Evolutionary conservation across 2,329 filamentous ascomycete species (phyloP).

Genomic region (Fusarium nanum): DNA sequence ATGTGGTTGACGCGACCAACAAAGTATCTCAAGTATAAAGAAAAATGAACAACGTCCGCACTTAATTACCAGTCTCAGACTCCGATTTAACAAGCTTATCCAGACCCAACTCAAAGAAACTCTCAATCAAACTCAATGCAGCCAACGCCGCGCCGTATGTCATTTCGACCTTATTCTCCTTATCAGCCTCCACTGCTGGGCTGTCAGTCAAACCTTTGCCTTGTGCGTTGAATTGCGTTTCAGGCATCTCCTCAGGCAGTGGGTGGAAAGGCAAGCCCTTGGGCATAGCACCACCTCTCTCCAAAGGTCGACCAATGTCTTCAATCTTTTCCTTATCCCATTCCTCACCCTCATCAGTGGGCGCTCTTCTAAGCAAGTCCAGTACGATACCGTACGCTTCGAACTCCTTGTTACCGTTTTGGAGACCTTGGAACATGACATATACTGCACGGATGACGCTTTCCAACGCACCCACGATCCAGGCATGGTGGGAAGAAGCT

Average conservation of each 20-base stretch:
- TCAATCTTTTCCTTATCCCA: neutral
- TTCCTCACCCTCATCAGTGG: neutral
- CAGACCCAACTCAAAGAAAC: neutral
- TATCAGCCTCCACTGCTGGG: neutral
- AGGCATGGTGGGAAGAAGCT: constrained; percentile 36
- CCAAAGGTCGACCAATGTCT: neutral
- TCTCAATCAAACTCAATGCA: neutral
- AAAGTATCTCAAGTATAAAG: no score
- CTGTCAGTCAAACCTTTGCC: neutral
- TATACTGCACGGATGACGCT: constrained; percentile 36
- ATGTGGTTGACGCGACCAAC: no score
- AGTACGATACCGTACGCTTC: neutral
- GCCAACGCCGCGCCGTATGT: neutral
- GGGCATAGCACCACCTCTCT: neutral
- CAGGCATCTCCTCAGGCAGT: neutral
- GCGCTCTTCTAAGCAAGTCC: neutral
- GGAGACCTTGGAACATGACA: constrained; percentile 27
- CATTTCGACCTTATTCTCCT: neutral
- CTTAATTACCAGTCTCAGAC: no score
- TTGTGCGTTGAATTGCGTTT: neutral
- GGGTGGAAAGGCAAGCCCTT: neutral
- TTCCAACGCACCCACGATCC: constrained; percentile 39
- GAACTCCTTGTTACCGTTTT: neutral
- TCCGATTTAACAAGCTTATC: neutral
- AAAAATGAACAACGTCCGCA: no score